phyloP scores from a whole-genome alignment of 495 filamentous ascomycete species.

The Podospora fimiseda region DNA sequence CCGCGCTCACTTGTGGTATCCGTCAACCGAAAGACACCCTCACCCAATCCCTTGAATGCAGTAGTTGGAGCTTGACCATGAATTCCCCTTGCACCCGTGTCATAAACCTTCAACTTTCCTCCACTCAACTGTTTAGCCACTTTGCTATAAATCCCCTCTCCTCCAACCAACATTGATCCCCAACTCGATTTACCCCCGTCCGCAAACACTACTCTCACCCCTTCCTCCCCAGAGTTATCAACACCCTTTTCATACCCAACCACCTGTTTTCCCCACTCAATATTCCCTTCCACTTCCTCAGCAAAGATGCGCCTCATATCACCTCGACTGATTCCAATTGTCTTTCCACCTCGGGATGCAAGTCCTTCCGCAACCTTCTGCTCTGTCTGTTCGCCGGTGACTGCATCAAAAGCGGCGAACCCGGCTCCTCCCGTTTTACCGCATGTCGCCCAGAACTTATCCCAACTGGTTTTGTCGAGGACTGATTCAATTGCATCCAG shows the following conservation, averaged over 20 bases:
- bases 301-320: constrained; percentile 46
- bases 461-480: constrained; percentile 38
- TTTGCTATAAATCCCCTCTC: constrained; percentile 47
- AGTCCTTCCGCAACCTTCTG: constrained; percentile 20
- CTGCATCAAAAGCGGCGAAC: constrained; percentile 38
- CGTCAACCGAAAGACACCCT: constrained; percentile 43
- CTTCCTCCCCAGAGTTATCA: constrained; percentile 22
- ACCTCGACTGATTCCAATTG: constrained; percentile 46
- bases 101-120: constrained; percentile 45
- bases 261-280: constrained; percentile 44
- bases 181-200: constrained; percentile 46
- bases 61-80: constrained; percentile 50
- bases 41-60: constrained; percentile 48
- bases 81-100: constrained; percentile 49
- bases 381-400: constrained; percentile 33
- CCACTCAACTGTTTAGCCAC: constrained; percentile 45
- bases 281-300: constrained; percentile 36
- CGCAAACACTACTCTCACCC: constrained; percentile 41
- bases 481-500: constrained; percentile 47
- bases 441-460: constrained; percentile 48
- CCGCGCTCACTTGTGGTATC: constrained; percentile 37
- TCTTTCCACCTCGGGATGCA: constrained; percentile 40
- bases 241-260: constrained; percentile 44
- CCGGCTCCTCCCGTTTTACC: constrained; percentile 45
- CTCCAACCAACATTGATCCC: constrained; percentile 44